Evolutionary conservation across 2,329 filamentous ascomycete genomes (phyloP).

Genomic region (Fusarium sp.): DNA sequence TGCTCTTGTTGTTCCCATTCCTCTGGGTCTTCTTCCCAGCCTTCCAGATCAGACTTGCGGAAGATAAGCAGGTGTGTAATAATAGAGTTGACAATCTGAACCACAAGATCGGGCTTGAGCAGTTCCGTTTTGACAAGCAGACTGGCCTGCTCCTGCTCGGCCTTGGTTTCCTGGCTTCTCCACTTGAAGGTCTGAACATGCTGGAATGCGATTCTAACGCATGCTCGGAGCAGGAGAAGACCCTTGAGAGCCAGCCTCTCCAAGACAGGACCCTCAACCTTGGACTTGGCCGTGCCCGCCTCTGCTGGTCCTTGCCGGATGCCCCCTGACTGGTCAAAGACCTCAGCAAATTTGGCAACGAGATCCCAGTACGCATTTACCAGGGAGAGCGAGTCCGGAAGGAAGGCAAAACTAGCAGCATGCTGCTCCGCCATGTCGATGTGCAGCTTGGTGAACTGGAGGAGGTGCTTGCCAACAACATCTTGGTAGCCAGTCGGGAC

Average conservation of each 20-base stretch:
- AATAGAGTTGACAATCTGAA: slow-evolving; percentile 81
- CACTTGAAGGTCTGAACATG: slow-evolving; percentile 85
- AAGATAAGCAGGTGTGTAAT: slow-evolving; percentile 91
- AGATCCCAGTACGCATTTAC: slow-evolving; percentile 86
- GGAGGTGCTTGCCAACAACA: slow-evolving; percentile 80
- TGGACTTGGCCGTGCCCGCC: slow-evolving; percentile 54
- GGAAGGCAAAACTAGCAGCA: slow-evolving; percentile 79
- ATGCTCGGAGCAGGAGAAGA: slow-evolving; percentile 80
- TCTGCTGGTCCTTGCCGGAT: slow-evolving; percentile 57
- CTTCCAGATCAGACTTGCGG: slow-evolving; percentile 80
- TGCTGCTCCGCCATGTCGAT: slow-evolving; percentile 82
- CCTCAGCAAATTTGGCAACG: slow-evolving; percentile 76
- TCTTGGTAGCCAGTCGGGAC: slow-evolving; percentile 63
- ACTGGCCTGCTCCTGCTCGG: slow-evolving; percentile 75
- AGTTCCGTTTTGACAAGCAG: slow-evolving; percentile 74
- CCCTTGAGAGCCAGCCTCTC: slow-evolving; percentile 86
- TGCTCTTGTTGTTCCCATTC: slow-evolving; percentile 95
- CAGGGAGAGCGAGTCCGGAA: slow-evolving; percentile 80
- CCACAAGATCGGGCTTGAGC: slow-evolving; percentile 77
- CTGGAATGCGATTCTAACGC: slow-evolving; percentile 83
- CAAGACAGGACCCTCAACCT: slow-evolving; percentile 67
- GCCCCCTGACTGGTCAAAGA: slow-evolving; percentile 69
- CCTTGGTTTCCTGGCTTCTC: slow-evolving; percentile 73
- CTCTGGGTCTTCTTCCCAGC: slow-evolving; percentile 94
- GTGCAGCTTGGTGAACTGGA: slow-evolving; percentile 92